Conservation (phyloP, 805 yeast species). For the Pichia thaimueangensis region DNA sequence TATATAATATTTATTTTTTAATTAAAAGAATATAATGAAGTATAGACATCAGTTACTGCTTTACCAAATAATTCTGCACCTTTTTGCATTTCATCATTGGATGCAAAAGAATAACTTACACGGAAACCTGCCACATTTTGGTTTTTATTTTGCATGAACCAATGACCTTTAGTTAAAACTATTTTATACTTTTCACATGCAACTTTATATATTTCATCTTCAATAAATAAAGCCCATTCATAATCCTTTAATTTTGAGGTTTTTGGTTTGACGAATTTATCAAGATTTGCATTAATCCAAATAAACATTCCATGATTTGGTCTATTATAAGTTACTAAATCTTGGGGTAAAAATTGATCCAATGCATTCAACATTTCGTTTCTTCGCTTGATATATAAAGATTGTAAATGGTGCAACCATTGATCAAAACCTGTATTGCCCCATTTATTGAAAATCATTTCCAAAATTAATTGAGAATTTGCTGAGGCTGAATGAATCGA, state of each 20-base stretch:
- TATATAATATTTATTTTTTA: not conserved
- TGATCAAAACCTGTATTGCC: conserved; percentile 50
- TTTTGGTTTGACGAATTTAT: conserved; percentile 34
- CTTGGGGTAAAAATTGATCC: conserved; percentile 38
- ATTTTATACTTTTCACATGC: conserved; percentile 22
- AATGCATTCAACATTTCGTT: conserved; percentile 50
- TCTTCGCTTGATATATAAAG: conserved; percentile 58
- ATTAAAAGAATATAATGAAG: conserved; percentile 11
- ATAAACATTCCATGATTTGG: conserved; percentile 42
- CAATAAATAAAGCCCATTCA: conserved; percentile 29
- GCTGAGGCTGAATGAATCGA: conserved; percentile 73
- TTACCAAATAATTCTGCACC: conserved; percentile 26
- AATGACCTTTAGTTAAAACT: conserved; percentile 29
- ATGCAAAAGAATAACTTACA: conserved; percentile 29
- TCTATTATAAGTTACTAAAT: conserved; percentile 36
- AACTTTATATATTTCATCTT: conserved; percentile 22
- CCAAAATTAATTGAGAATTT: conserved; percentile 54
- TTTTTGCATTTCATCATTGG: conserved; percentile 17
- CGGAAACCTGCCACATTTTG: conserved; percentile 24
- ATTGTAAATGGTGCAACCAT: conserved; percentile 62
- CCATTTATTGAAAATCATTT: conserved; percentile 61
- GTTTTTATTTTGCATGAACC: conserved; percentile 27
- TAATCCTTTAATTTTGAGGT: conserved; percentile 29
- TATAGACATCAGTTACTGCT: conserved; percentile 18
- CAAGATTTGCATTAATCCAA: conserved; percentile 36